Conservation (phyloP, 495 filamentous ascomycete species). For the Annulohypoxylon moriforme region DNA sequence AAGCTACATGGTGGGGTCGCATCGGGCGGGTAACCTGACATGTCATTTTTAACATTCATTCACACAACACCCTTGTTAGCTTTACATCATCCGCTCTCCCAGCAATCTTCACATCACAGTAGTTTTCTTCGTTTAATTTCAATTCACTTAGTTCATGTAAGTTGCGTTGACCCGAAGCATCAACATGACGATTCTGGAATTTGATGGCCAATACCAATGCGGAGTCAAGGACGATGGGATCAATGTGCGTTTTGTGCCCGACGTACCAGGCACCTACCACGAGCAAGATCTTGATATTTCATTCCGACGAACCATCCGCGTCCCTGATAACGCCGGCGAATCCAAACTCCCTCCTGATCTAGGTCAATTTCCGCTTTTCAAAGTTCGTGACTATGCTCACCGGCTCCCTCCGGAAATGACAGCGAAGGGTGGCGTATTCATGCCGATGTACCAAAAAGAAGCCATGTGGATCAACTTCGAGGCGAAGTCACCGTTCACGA, state of each 20-base stretch:
- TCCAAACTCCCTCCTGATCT: conserved; percentile 53
- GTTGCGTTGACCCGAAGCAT: not conserved
- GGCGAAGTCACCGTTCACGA: conserved; percentile 48
- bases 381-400: conserved; percentile 44
- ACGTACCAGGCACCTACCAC: not conserved
- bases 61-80: too few relatives aligned
- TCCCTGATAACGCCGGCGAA: conserved; percentile 54
- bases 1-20: too few relatives aligned
- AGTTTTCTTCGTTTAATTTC: too few relatives aligned
- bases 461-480: conserved; percentile 61
- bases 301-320: conserved; percentile 58
- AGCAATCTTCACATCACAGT: not conserved
- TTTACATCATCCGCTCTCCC: too few relatives aligned
- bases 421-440: conserved; percentile 57
- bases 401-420: conserved; percentile 49
- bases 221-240: not conserved
- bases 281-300: not conserved
- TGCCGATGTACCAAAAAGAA: conserved; percentile 59
- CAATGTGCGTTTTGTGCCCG: not conserved
- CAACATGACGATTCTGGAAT: not conserved
- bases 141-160: too few relatives aligned
- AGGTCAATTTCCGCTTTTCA: conserved; percentile 57
- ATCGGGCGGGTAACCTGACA: too few relatives aligned
- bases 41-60: too few relatives aligned
- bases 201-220: not conserved